Evolutionary conservation across 352 stramenopile genomes (phyloP), one percentile per base, ranked within the genome.

Genomic region (Lagenidium giganteum): DNA sequence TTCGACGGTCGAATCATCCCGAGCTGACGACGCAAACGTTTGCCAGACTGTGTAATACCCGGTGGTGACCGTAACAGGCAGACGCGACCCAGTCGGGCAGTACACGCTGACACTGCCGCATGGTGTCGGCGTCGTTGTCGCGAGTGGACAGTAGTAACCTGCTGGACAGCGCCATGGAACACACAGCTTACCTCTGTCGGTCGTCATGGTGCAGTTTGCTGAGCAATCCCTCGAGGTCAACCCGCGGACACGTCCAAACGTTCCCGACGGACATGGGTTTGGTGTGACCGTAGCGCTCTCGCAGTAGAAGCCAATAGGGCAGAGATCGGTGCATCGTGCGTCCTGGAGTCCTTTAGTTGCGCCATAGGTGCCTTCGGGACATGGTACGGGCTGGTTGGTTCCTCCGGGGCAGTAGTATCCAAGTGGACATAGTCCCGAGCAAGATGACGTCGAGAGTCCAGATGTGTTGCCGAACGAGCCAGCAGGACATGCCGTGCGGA

Each of bases 1-100:
- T n/a, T 54, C 47, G 22, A 73, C 34, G 6, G 33, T 42, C 32
- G 14, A 13, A 37, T 48, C 3, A 22, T 27, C 25, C 31, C 38
- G 27, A 24, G 42, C 8, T 42, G 27, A 40, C 5, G 44, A 58
- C 4, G 34, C 32, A 7, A 51, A 55, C 9, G 30, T 20, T 29
- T 56, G 60, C 51, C 69, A 74, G 4, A 64, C 83, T 6, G 78
- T 85, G 48, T 90, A 87, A 42, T 67, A 85, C 4, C 78, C 72
- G 24, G 33, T 5, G 0, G 61, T 37, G 17, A 62, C 70, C 4
- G 36, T 28, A 3, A 61, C 86, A 17, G 74, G 72, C 3, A 34
- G 12, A 1, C 29, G 29, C 1, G 77, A 87, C 14, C 77, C 72
- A 46, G 61, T 8, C 0, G 74, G 74, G 30, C 77, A 87, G 37